A percentile compares a stretch with the other conserved stretches of the same genome.
Conservation (phyloP, 2,329 filamentous ascomycete species). For the Neoscytalidium dimidiatum region DNA sequence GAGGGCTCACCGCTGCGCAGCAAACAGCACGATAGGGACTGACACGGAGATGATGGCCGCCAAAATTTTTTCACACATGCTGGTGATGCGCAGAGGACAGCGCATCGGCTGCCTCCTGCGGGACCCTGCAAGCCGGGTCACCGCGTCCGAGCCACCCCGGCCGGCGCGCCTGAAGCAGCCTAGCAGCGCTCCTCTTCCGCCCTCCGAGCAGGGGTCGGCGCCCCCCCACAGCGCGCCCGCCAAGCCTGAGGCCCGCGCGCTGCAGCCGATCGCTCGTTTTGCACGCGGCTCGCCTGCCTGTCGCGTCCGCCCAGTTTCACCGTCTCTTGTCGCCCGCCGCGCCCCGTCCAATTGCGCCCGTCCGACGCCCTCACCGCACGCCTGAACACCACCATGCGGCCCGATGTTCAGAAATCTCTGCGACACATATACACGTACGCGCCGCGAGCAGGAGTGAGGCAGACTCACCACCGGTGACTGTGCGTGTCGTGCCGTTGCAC, state of each 20-base stretch:
- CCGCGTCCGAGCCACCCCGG: neutral
- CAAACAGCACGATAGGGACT: conserved; percentile 3
- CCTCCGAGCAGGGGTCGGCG: neutral
- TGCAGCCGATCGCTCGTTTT: conserved; percentile 7
- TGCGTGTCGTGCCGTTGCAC: neutral
- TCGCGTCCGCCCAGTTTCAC: conserved; percentile 6
- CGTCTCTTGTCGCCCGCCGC: conserved; percentile 8
- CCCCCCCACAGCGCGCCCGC: neutral
- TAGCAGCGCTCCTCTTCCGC: neutral
- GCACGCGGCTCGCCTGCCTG: neutral
- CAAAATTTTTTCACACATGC: conserved; percentile 16
- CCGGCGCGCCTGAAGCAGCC: neutral
- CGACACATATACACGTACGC: conserved; percentile 13
- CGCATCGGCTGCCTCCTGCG: conserved; percentile 12
- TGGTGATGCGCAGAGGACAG: conserved; percentile 15
- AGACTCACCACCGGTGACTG: neutral
- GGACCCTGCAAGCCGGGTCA: neutral
- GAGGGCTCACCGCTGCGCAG: conserved; percentile 9
- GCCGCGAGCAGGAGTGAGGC: neutral
- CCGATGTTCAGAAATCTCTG: neutral
- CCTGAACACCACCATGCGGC: neutral
- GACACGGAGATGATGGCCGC: conserved; percentile 16
- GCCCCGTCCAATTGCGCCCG: neutral
- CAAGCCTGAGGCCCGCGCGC: neutral
- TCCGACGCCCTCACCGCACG: neutral